Conservation (phyloP, 495 filamentous ascomycete genomes). For the Neohortaea acidophila region DNA sequence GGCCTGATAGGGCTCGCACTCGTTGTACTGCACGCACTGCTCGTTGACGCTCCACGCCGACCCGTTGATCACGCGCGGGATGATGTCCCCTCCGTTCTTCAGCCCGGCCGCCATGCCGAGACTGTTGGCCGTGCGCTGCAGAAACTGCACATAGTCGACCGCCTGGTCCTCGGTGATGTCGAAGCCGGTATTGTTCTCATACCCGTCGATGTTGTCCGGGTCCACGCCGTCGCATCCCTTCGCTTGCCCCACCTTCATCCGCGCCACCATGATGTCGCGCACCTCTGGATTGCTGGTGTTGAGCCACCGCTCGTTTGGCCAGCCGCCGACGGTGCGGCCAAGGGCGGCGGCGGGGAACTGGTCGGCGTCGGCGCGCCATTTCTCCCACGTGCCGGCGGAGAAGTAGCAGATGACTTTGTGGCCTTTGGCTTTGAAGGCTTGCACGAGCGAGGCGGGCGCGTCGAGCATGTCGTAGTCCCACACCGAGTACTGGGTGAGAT, state of each 20-base stretch:
- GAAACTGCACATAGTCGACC: constrained; percentile 42
- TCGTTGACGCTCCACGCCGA: constrained; percentile 61
- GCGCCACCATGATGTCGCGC: constrained; percentile 42
- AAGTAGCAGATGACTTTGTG: constrained; percentile 61
- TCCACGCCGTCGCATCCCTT: constrained; percentile 61
- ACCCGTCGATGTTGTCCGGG: constrained; percentile 58
- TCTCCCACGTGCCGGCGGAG: constrained; percentile 49
- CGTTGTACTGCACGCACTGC: constrained; percentile 47
- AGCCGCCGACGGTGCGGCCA: constrained; percentile 40
- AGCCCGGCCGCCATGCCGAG: constrained; percentile 42
- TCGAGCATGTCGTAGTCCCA: constrained; percentile 51
- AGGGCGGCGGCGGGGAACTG: constrained; percentile 38
- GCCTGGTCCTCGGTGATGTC: constrained; percentile 39
- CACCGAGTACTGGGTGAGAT: constrained; percentile 19
- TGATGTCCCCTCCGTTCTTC: constrained; percentile 50
- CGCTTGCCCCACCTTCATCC: constrained; percentile 38
- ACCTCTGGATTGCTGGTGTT: constrained; percentile 41
- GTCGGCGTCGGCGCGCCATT: constrained; percentile 39
- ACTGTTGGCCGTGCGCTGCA: constrained; percentile 37
- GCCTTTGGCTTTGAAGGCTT: constrained; percentile 31
- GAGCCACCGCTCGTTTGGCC: constrained; percentile 54
- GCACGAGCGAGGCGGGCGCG: constrained; percentile 33
- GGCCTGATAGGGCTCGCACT: constrained; percentile 40
- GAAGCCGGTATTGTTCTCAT: constrained; percentile 43
- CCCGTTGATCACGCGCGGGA: constrained; percentile 37